phyloP scores from a whole-genome alignment of 2,329 filamentous ascomycete species.

The Aspergillus fumigatiaffinis region DNA sequence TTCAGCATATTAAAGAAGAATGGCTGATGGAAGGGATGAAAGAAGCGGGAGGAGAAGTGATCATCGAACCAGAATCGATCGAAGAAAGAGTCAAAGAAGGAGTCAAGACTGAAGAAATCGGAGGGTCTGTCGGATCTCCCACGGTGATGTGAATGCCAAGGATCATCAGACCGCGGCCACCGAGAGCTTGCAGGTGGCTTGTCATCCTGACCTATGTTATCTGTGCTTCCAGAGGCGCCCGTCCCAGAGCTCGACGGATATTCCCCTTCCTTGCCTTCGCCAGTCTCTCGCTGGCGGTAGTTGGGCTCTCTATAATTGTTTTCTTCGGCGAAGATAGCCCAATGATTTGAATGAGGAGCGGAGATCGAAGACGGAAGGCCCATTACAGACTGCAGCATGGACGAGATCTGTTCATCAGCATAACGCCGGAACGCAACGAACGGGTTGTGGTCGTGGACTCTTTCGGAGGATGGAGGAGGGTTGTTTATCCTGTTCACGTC shows the following conservation, averaged over 20 bases:
- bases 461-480: slow-evolving; percentile 10
- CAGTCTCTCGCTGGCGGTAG: slow-evolving; percentile 14
- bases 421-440: slow-evolving; percentile 60
- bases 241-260: slow-evolving; percentile 3
- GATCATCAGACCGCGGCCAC: slow-evolving; percentile 18
- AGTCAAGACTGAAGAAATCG: slow-evolving; percentile 29
- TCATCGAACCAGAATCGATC: slow-evolving; percentile 32
- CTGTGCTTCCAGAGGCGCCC: slow-evolving; percentile 5
- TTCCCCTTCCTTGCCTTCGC: slow-evolving; percentile 2
- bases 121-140: slow-evolving; percentile 13
- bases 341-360: slow-evolving; percentile 29
- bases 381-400: slow-evolving; percentile 51
- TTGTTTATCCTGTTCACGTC: slow-evolving; percentile 11
- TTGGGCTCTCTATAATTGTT: slow-evolving; percentile 21
- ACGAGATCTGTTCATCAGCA: slow-evolving; percentile 55
- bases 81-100: slow-evolving; percentile 36
- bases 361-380: slow-evolving; percentile 39
- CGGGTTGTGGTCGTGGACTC: slow-evolving; percentile 45
- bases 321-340: slow-evolving; percentile 34
- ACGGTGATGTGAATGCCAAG: slow-evolving; percentile 23
- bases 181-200: slow-evolving; percentile 5
- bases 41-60: slow-evolving; percentile 25
- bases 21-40: slow-evolving; percentile 25
- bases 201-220: slow-evolving; percentile 3
- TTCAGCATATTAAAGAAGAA: slow-evolving; percentile 30